Conservation (phyloP, 495 filamentous ascomycete genomes). For the Symbiotaphrina buchneri region DNA sequence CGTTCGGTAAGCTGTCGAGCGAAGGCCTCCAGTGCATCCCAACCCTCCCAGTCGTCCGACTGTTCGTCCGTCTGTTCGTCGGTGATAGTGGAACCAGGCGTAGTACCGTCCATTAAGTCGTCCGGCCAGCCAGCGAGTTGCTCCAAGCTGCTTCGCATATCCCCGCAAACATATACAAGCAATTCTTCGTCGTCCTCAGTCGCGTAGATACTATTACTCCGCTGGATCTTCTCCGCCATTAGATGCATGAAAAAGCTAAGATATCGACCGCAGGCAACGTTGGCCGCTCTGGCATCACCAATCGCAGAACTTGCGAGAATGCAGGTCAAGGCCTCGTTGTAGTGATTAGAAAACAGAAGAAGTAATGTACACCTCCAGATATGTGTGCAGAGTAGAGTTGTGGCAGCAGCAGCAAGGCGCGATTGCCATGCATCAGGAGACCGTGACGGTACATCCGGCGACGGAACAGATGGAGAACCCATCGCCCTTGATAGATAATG, state of each 20-base stretch:
- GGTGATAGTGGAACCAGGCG: constrained; percentile 7
- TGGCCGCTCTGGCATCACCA: constrained; percentile 42
- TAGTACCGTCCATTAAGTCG: constrained; percentile 1
- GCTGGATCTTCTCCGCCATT: constrained; percentile 32
- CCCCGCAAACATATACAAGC: constrained; percentile 67
- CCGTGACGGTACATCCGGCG: constrained; percentile 6
- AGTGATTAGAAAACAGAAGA: constrained; percentile 50
- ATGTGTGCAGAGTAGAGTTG: constrained; percentile 57
- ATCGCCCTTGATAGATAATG: constrained; percentile 45
- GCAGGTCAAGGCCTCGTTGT: constrained; percentile 46
- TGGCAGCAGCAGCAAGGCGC: constrained; percentile 27
- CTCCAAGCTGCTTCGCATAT: constrained; percentile 67
- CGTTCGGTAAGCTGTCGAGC: constrained; percentile 9
- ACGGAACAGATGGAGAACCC: constrained; percentile 10
- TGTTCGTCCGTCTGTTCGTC: constrained; percentile 23
- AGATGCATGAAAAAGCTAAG: constrained; percentile 59
- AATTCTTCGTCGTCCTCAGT: constrained; percentile 57
- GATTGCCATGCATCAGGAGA: constrained; percentile 20
- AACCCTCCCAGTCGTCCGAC: constrained; percentile 30
- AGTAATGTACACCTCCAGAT: constrained; percentile 79
- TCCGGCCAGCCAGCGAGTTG: constrained; percentile 67
- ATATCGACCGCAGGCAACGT: constrained; percentile 61
- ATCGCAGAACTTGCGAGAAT: constrained; percentile 47
- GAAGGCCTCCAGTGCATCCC: constrained; percentile 22
- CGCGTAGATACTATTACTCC: constrained; percentile 19